These are phyloP conservation scores for Epichloe bromicola DNA, from an alignment of 2,329 filamentous ascomycete genomes.

Conservation along the genomic window DNA sequence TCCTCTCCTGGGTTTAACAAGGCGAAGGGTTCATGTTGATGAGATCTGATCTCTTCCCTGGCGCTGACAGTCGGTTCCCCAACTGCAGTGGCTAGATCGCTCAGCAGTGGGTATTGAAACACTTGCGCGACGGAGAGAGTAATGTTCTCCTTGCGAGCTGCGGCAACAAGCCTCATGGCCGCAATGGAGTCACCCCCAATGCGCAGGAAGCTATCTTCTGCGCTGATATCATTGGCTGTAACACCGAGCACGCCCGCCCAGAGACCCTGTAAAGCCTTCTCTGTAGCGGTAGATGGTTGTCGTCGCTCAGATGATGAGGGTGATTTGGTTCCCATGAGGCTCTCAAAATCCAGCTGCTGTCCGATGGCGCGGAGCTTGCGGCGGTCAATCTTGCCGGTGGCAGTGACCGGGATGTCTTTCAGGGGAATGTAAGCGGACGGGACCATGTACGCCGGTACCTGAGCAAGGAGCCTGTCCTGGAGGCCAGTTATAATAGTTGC, in stretches of 20 bases:
- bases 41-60: neutral
- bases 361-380: constrained; percentile 2
- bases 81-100: constrained; percentile 1
- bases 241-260: constrained; percentile 7
- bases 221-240: constrained; percentile 14
- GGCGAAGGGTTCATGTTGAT: constrained; percentile 1
- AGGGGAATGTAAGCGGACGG: constrained; percentile 3
- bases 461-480: neutral
- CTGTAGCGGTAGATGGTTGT: neutral
- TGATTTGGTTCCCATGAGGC: neutral
- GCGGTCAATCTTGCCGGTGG: constrained; percentile 4
- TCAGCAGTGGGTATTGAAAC: constrained; percentile 16
- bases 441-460: constrained; percentile 3
- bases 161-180: constrained; percentile 27
- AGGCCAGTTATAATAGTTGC: neutral
- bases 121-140: constrained; percentile 28
- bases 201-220: constrained; percentile 32
- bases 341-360: neutral
- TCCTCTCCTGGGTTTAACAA: neutral
- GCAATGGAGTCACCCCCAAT: constrained; percentile 35
- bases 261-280: neutral
- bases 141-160: constrained; percentile 23
- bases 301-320: neutral
- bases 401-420: neutral
- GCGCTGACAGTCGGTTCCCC: neutral